Base-by-base conservation (phyloP, 1,284 basidiomycete genomes). In the Sanghuangporus weigelae region DNA sequence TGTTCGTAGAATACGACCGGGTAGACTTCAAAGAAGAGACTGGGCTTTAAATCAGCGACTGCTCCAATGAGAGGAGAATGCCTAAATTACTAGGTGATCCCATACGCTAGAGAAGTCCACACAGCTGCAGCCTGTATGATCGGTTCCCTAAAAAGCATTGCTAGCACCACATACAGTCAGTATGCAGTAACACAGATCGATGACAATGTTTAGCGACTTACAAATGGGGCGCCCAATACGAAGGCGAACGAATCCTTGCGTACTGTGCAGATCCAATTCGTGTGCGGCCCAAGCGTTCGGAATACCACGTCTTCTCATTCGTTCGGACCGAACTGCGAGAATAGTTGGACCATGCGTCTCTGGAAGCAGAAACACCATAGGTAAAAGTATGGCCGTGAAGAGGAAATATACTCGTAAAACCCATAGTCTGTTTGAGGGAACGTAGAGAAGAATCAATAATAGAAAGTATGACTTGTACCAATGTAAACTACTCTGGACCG, bases 21-120 rank as follows among this genome's bases (percentile, higher is more conserved):
- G 44, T 70, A 73, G 3, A 67, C 67, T 60, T 74, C 72, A 57
- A 74, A 72, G 60, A 70, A 72, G 66, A 73, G 71, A 49, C 66
- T 67, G 39, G 14, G 23, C 2, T 54, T 35, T 16, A 40, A n/a
- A 38, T 14, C 26, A 21, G n/a, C 54, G n/a, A 35, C 21, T 49
- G 2, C 35, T 60, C 66, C 67, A 31, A 1, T 46, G 31, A 23
- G 23, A 16, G 31, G n/a, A n/a, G n/a, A 16, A 14, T 12, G 50
- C 7, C 64, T 71, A 49, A 21, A 16, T 16, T 55, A 73, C 71
- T 73, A 73, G n/a, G 72, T 63, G 11, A 73, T 74, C 11, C 71
- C 69, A 49, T 73, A 73, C 7, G 69, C 67, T 3, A 74, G 57
- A 1, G 70, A 68, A 1, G 69, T 67, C 72, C 71, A 73, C 14